Evolutionary conservation across 2,329 filamentous ascomycete genomes (phyloP), one percentile per base, ranked within the genome.

Genomic region (Leptoxyphium fumago): DNA sequence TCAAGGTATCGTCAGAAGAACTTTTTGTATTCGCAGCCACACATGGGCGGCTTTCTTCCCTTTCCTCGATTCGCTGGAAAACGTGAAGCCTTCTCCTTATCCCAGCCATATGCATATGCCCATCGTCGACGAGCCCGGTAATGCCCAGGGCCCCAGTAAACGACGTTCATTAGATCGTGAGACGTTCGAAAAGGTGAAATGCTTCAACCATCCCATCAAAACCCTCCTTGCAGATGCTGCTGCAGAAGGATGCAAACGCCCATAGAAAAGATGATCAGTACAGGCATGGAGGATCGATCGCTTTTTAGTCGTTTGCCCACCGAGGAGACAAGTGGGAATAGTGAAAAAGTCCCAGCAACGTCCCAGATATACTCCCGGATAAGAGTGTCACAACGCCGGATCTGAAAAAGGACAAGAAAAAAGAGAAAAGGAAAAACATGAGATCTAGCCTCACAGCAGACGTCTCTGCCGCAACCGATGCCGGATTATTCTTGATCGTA

Each of bases 1-100:
- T 50, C 48, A 39, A 50, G 48, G 48, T 50, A 50, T 50, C 48
- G 45, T 50, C 46, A 38, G 41, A 36, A 36, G 32, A 13, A 36
- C 32, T 36, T 36, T 36, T 26, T 26, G 21, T 36, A n/a, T 36
- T 36, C 32, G 32, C 32, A 36, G 32, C 32, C 32, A 9, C 15
- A 9, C 15, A 13, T 36, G 7, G 21, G 21, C 21, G 21, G 3
- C 21, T 26, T 26, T 26, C 21, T 26, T 26, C 21, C 21, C 21
- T 26, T 26, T 26, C 21, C 21, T 26, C 21, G 21, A 26, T 26
- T 26, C 21, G 21, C 21, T 26, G 21, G 21, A 26, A 26, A 26
- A 26, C 21, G 21, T 26, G 21, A 26, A 26, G 21, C 21, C 21
- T 26, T 26, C 21, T 26, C 21, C 21, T 26, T 26, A 26, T 26